A percentile compares a stretch with the other conserved stretches of the same genome.
Conservation (phyloP, 176 grass and related monocot species). For the Olyra latifolia region DNA sequence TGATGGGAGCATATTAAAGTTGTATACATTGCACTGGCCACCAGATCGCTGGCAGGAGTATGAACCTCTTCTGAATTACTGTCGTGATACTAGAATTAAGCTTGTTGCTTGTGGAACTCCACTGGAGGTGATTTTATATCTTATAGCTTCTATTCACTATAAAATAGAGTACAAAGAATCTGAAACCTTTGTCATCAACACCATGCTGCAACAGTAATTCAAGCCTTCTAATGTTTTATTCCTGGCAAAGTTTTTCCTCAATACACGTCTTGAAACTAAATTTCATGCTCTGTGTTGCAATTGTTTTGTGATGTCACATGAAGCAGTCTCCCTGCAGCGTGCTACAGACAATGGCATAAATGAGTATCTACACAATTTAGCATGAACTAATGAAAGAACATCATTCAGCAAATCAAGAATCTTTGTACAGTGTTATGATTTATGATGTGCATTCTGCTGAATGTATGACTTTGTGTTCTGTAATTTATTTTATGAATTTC, state of each 20-base stretch:
- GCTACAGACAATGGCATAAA: background rate
- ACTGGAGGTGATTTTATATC: constrained; percentile 65
- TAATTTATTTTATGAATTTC: background rate
- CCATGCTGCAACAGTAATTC: constrained; percentile 1
- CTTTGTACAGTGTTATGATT: background rate
- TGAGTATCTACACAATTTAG: constrained; percentile 1
- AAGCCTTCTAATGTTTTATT: constrained; percentile 14
- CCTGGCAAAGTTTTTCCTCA: background rate
- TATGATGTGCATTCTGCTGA: constrained; percentile 15
- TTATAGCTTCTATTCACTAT: constrained; percentile 12
- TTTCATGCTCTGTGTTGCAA: background rate
- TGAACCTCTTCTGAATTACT: constrained; percentile 94
- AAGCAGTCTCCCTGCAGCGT: background rate
- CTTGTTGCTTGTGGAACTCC: constrained; percentile 91
- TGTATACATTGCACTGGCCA: constrained; percentile 79
- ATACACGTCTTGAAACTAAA: background rate
- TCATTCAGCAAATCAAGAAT: background rate
- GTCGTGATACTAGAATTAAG: constrained; percentile 66
- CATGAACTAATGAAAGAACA: background rate
- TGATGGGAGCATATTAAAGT: constrained; percentile 68
- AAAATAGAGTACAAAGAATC: background rate
- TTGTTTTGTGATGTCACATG: constrained; percentile 27
- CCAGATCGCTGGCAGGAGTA: constrained; percentile 84
- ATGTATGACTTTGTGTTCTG: background rate
- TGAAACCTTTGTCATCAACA: background rate